phyloP scores from a whole-genome alignment of 106 monocot genomes.

The Posidonia australis region DNA sequence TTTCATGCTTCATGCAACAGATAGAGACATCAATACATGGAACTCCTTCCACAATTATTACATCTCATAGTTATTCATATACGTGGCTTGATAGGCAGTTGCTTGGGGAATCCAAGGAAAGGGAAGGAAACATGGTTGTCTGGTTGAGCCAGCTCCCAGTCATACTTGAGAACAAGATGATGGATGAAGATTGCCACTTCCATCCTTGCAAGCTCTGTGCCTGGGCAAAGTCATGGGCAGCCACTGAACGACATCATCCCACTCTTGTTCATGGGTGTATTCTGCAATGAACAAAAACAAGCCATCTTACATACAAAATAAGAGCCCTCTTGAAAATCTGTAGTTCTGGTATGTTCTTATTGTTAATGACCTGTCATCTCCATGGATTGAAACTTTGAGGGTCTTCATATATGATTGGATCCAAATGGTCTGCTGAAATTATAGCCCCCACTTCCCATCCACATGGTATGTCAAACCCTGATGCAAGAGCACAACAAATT shows the following conservation, averaged over 20 bases:
- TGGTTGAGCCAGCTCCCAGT: slow-evolving; percentile 44
- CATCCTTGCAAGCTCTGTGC: slow-evolving; percentile 62
- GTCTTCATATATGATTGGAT: slow-evolving; percentile 8
- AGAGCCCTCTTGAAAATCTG: too few relatives aligned
- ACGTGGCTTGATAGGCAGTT: slow-evolving; percentile 42
- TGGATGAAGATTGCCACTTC: slow-evolving; percentile 67
- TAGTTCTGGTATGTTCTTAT: too few relatives aligned
- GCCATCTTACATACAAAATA: too few relatives aligned
- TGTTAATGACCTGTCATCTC: too few relatives aligned
- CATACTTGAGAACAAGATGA: slow-evolving; percentile 41
- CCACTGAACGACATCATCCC: slow-evolving; percentile 65
- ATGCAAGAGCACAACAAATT: not conserved
- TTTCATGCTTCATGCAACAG: too few relatives aligned
- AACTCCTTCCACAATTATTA: too few relatives aligned
- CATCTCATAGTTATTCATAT: too few relatives aligned
- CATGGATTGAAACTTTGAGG: not conserved
- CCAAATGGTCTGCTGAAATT: slow-evolving; percentile 1
- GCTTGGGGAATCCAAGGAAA: slow-evolving; percentile 58
- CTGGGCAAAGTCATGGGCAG: slow-evolving; percentile 58
- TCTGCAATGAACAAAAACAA: not conserved
- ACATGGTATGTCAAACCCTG: not conserved
- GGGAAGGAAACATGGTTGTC: slow-evolving; percentile 48
- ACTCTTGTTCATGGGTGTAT: slow-evolving; percentile 2
- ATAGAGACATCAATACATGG: too few relatives aligned
- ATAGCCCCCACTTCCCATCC: not conserved